Percentiles rank a stretch among this genome's conserved stretches.
Evolutionary conservation across 306 rosid genomes (phyloP).

Genomic region (Senna tora): DNA sequence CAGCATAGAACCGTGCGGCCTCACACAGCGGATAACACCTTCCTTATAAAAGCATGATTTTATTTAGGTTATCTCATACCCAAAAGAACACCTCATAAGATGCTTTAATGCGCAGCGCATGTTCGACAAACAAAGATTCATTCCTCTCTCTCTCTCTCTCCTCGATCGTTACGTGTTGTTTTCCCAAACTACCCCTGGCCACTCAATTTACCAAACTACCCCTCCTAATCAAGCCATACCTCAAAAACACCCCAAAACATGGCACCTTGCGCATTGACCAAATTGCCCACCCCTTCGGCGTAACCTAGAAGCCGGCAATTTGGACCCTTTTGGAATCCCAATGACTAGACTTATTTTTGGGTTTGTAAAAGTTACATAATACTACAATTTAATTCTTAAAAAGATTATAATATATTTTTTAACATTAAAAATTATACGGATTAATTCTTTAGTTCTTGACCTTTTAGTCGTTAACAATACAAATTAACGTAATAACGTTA

Average conservation of each 20-base stretch:
- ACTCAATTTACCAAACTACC: constrained; percentile 27
- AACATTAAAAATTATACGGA: no score
- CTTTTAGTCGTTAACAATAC: no score
- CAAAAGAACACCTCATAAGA: constrained; percentile 40
- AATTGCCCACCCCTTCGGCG: constrained; percentile 15
- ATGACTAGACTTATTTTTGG: no score
- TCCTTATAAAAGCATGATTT: not conserved
- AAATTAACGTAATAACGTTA: no score
- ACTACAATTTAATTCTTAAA: no score
- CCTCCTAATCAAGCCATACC: not conserved
- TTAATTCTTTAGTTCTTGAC: no score
- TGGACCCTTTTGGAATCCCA: constrained; percentile 47
- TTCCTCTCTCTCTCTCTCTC: no score
- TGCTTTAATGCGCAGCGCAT: constrained; percentile 39
- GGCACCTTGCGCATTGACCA: not conserved
- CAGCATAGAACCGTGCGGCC: not conserved
- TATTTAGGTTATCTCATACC: constrained; percentile 34
- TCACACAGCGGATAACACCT: not conserved
- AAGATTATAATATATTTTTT: no score
- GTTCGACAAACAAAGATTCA: constrained; percentile 37
- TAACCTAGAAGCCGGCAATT: constrained; percentile 47
- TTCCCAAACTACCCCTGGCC: not conserved
- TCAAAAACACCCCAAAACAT: not conserved
- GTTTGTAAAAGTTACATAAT: no score
- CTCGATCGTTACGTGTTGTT: constrained; percentile 25